A percentile compares a stretch with the other conserved stretches of the same genome.
Evolutionary conservation across 257 asterid species (phyloP).

Genomic region (Anisodus tanguticus): DNA sequence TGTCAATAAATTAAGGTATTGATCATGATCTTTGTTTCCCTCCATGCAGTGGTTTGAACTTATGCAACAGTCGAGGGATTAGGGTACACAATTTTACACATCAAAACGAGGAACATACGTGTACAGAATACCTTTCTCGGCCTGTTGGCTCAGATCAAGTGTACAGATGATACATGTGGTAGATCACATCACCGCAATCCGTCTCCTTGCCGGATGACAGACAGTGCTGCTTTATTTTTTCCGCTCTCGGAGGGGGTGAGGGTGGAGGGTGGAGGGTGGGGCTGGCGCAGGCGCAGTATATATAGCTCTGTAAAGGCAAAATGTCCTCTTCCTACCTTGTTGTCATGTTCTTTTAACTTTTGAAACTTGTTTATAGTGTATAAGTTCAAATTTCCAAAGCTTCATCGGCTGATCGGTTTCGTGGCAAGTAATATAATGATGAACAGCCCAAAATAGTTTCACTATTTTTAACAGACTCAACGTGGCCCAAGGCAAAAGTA

Average conservation of each 20-base stretch:
- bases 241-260: neutral
- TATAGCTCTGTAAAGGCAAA: constrained; percentile 9
- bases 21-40: neutral
- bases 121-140: constrained; percentile 53
- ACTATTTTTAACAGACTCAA: neutral
- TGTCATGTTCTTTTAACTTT: neutral
- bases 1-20: neutral
- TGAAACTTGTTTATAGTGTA: neutral
- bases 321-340: neutral
- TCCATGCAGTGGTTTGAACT: constrained; percentile 91
- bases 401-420: neutral
- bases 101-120: neutral
- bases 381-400: neutral
- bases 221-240: neutral
- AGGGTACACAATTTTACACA: neutral
- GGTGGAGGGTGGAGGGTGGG: neutral
- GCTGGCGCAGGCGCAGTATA: too few species aligned
- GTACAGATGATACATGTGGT: constrained; percentile 28
- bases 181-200: neutral
- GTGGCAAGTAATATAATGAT: neutral
- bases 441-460: neutral
- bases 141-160: constrained; percentile 59
- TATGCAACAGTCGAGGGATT: constrained; percentile 70
- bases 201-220: neutral
- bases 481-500: neutral